Evolutionary conservation across 331 rosid genomes (phyloP).

Genomic region (Spiraea crenata): DNA sequence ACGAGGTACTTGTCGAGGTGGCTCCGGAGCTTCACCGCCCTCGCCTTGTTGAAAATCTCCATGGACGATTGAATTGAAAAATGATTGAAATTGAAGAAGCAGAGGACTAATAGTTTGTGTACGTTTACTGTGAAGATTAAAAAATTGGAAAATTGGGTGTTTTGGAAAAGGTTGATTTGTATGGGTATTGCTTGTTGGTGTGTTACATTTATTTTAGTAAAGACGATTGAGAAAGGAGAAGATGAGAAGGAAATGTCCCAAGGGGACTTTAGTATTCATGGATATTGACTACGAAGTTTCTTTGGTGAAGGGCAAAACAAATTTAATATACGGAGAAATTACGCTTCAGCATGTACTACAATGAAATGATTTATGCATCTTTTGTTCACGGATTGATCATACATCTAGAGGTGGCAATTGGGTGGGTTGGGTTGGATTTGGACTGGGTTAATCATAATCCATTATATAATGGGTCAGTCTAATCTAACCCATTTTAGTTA

Average conservation of each 20-base stretch:
- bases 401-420: too few species aligned
- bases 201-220: neutral
- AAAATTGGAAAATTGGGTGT: neutral
- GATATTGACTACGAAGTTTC: neutral
- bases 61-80: constrained; percentile 16
- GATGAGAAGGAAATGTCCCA: constrained; percentile 19
- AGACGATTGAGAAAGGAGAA: constrained; percentile 6
- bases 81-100: neutral
- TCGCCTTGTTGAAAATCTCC: constrained; percentile 63
- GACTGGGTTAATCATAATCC: too few species aligned
- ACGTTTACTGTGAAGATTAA: neutral
- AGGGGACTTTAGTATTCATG: neutral
- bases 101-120: neutral
- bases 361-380: too few species aligned
- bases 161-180: constrained; percentile 34
- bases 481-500: too few species aligned
- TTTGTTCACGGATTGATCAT: too few species aligned
- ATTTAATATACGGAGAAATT: too few species aligned
- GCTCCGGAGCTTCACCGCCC: constrained; percentile 59
- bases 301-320: neutral
- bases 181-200: constrained; percentile 33
- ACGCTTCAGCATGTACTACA: too few species aligned
- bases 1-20: constrained; percentile 68
- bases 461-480: too few species aligned
- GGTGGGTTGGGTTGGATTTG: too few species aligned